Percentiles rank a stretch among this genome's conserved stretches.
These are phyloP conservation scores for Elsinoe ampelina DNA, from an alignment of 2,329 filamentous ascomycete genomes.

Conservation along the genomic window DNA sequence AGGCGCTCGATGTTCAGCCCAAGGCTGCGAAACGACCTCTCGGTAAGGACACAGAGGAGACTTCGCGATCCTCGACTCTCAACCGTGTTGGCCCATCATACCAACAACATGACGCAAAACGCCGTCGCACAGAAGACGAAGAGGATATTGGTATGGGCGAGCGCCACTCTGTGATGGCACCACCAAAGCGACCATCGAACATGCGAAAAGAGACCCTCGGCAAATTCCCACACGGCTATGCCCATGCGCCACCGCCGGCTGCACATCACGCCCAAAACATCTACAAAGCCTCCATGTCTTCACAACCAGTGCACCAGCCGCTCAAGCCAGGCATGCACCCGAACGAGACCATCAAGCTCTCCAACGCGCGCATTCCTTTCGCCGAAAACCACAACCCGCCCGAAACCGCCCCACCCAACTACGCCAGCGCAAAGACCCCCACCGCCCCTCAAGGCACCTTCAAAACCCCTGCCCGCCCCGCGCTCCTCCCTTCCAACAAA, in stretches of 20 bases:
- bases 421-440: slow-evolving; percentile 16
- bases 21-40: slow-evolving; percentile 65
- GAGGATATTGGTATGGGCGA: slow-evolving; percentile 51
- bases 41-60: slow-evolving; percentile 54
- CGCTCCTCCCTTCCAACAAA: slow-evolving; percentile 39
- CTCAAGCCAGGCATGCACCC: slow-evolving; percentile 49
- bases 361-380: slow-evolving; percentile 83
- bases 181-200: slow-evolving; percentile 73
- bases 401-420: slow-evolving; percentile 24
- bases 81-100: slow-evolving; percentile 42
- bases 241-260: slow-evolving; percentile 47
- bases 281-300: slow-evolving; percentile 57
- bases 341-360: slow-evolving; percentile 77
- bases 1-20: slow-evolving; percentile 56
- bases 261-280: slow-evolving; percentile 39
- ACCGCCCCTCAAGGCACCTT: slow-evolving; percentile 26
- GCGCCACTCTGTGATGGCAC: slow-evolving; percentile 62
- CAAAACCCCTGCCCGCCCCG: slow-evolving; percentile 60
- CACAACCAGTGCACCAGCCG: slow-evolving; percentile 47
- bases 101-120: slow-evolving; percentile 66
- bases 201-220: slow-evolving; percentile 56
- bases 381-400: slow-evolving; percentile 56
- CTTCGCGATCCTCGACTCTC: slow-evolving; percentile 44
- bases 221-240: slow-evolving; percentile 56
- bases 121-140: slow-evolving; percentile 67